These are phyloP conservation scores for Chlorella sp. DNA, from an alignment of 139 green algal genomes.

Conservation along the genomic window DNA sequence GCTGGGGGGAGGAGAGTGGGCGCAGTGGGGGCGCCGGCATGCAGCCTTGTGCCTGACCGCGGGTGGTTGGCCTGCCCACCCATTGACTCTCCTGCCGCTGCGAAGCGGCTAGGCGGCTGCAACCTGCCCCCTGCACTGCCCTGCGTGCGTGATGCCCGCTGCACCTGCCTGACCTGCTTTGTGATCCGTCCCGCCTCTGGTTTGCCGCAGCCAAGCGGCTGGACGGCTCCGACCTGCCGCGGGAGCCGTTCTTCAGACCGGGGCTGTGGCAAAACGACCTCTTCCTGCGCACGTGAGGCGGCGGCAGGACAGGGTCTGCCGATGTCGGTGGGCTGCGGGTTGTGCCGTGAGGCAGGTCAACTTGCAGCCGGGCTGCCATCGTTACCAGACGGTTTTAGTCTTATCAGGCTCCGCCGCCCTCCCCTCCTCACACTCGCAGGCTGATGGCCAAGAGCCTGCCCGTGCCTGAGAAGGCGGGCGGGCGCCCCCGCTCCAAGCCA, in stretches of 20 bases:
- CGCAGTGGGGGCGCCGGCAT: neutral
- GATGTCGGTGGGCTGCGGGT: neutral
- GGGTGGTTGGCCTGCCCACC: too few species aligned
- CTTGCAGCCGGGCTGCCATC: too few species aligned
- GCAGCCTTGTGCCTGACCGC: too few species aligned
- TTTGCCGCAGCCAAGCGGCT: slow-evolving; percentile 20
- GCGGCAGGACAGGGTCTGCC: too few species aligned
- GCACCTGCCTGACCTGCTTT: neutral
- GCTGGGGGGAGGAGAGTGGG: neutral
- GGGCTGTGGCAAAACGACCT: slow-evolving; percentile 16
- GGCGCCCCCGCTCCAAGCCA: neutral
- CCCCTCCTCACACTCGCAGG: too few species aligned
- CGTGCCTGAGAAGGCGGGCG: slow-evolving; percentile 1
- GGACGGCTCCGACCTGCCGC: slow-evolving; percentile 30
- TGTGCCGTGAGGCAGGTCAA: neutral
- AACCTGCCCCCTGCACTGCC: neutral
- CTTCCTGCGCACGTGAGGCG: slow-evolving; percentile 22
- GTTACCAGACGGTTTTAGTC: too few species aligned
- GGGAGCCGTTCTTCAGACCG: neutral
- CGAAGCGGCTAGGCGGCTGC: too few species aligned
- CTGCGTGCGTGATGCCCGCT: neutral
- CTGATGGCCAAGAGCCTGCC: slow-evolving; percentile 17
- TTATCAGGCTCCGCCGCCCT: too few species aligned
- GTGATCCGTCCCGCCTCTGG: neutral
- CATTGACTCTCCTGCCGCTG: too few species aligned